Evolutionary conservation across 371 early-diverging fungal species (phyloP).

Genomic region (Syncephalastrum monosporum): DNA sequence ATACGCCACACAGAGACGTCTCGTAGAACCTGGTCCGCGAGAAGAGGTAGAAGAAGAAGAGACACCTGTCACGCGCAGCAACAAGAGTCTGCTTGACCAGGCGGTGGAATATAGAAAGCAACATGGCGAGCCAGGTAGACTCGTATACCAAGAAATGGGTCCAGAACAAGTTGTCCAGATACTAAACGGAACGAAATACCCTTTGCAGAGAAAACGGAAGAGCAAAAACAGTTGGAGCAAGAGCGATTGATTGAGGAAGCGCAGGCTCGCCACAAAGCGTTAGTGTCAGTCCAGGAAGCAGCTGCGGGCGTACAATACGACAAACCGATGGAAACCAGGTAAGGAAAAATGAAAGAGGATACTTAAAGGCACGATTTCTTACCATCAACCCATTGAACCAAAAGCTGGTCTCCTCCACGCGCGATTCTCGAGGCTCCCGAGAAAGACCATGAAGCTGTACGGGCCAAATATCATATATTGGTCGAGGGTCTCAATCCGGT

Average conservation of each 20-base stretch:
- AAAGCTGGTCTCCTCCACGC: conserved; percentile 80
- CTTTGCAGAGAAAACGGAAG: conserved; percentile 67
- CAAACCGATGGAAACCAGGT: conserved; percentile 81
- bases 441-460: conserved; percentile 51
- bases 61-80: conserved; percentile 42
- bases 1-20: conserved; percentile 42
- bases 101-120: conserved; percentile 71
- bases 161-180: background rate
- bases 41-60: conserved; percentile 50
- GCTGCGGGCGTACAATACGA: conserved; percentile 86
- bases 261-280: conserved; percentile 73
- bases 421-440: conserved; percentile 60
- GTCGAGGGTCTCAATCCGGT: conserved; percentile 75
- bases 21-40: conserved; percentile 23
- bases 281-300: conserved; percentile 85
- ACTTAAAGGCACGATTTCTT: no score
- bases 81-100: conserved; percentile 82
- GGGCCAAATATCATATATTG: conserved; percentile 71
- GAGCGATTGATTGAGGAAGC: conserved; percentile 83
- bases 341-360: conserved; percentile 1
- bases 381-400: background rate
- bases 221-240: conserved; percentile 81
- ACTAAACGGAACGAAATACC: background rate
- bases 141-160: no score
- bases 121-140: conserved; percentile 48